Evolutionary conservation across 192 early-diverging fungal genomes (phyloP), one percentile per base, ranked within the genome.

Genomic region (Umbelopsis sp.): DNA sequence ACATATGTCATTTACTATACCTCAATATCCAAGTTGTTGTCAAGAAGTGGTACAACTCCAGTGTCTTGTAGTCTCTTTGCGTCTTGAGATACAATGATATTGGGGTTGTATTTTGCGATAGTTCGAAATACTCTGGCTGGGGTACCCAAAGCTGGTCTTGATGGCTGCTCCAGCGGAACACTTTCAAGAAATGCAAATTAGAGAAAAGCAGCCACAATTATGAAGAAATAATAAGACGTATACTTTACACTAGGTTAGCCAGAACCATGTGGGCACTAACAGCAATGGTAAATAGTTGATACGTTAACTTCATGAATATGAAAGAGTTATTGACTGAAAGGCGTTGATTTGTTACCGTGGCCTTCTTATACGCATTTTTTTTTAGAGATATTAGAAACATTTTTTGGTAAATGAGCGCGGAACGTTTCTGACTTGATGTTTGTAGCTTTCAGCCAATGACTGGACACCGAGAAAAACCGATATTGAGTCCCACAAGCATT

Each of bases 11-110:
- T 41, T 41, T 5, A 17, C 38, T 20, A 62, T 54, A 77, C 75
- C 75, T 77, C 75, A 8, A 77, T 50, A 72, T 77, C 75, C 16
- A 72, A 29, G 51, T 59, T 59, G 32, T 62, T 20, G 17, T 32
- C 29, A 2, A 12, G 24, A 8, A 62, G 14, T 2, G 26, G 29
- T 12, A 62, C 26, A 12, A 32, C 17, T 22, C 56, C 26, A 20
- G 71, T 70, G 16, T 50, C 68, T 32, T 71, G 53, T 11, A 77
- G 4, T 38, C 52, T 32, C 14, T 72, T 49, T n/a, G 29, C 25
- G 22, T 66, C 72, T 8, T 21, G 25, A 17, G 69, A 6, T 9
- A 47, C 8, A 17, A 50, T 34, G 7, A 76, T 43, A 11, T 56
- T 53, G 6, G 29, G 34, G 45, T 66, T 66, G 9, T 72, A 76